Evolutionary conservation across 176 grass and related monocot species (phyloP).

Genomic region (Lolium multiflorum): DNA sequence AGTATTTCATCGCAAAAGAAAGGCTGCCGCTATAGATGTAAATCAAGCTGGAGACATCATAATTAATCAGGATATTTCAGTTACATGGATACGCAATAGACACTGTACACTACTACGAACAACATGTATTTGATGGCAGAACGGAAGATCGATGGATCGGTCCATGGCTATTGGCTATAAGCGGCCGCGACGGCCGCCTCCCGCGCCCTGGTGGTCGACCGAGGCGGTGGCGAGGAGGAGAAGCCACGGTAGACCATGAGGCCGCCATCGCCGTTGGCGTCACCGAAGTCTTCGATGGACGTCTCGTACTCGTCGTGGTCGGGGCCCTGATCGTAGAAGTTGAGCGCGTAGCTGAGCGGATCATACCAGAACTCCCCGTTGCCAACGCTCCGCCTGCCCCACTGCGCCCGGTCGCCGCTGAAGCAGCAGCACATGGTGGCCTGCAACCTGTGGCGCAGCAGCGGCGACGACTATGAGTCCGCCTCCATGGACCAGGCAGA

Average conservation of each 20-base stretch:
- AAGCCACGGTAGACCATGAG: constrained; percentile 42
- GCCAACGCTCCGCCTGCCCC: neutral
- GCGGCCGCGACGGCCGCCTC: constrained; percentile 9
- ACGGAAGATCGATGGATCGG: neutral
- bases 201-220: neutral
- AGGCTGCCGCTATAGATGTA: too few species aligned
- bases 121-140: neutral
- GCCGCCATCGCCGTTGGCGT: constrained; percentile 4
- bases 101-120: neutral
- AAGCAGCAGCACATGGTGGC: constrained; percentile 63
- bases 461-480: constrained; percentile 18
- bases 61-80: too few species aligned
- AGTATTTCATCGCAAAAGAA: too few species aligned
- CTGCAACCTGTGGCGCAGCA: constrained; percentile 44
- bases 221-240: constrained; percentile 19
- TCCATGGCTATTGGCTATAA: neutral
- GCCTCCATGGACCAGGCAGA: constrained; percentile 17
- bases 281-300: constrained; percentile 2
- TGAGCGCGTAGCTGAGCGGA: constrained; percentile 88
- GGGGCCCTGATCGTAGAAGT: constrained; percentile 60
- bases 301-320: neutral
- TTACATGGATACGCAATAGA: neutral
- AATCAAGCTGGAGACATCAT: too few species aligned
- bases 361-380: constrained; percentile 67
- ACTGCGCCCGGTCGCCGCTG: constrained; percentile 35